These are phyloP conservation scores for Heliosperma pusillum DNA, from an alignment of 148 eudicot species.

Conservation along the genomic window DNA sequence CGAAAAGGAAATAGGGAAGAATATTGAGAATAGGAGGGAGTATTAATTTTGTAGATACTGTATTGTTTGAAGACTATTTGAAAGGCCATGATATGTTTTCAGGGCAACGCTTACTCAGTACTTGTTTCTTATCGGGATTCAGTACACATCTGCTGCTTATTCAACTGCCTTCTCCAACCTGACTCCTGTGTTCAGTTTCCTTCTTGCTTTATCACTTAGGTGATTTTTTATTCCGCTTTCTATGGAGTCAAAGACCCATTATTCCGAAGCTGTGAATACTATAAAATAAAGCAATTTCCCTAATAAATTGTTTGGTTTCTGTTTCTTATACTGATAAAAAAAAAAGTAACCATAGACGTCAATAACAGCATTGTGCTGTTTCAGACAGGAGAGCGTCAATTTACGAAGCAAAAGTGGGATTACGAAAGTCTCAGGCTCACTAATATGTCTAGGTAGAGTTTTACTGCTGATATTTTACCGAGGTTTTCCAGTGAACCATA, in stretches of 20 bases:
- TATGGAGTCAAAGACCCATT: no score
- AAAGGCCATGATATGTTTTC: slow-evolving; percentile 20
- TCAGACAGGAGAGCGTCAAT: slow-evolving; percentile 66
- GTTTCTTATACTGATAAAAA: no score
- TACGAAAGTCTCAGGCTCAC: slow-evolving; percentile 57
- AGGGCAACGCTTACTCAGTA: slow-evolving; percentile 68
- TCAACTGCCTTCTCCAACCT: slow-evolving; percentile 60
- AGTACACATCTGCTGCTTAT: slow-evolving; percentile 63
- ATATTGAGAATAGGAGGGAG: no score
- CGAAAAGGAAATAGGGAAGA: no score
- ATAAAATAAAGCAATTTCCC: no score
- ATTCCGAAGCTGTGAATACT: no score
- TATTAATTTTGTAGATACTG: background rate
- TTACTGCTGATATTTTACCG: slow-evolving; percentile 51
- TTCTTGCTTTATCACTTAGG: slow-evolving; percentile 63
- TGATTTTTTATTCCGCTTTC: slow-evolving; percentile 23
- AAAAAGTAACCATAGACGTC: no score
- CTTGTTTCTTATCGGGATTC: slow-evolving; percentile 52
- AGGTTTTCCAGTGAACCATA: slow-evolving; percentile 45
- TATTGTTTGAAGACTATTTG: background rate
- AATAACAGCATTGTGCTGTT: slow-evolving; percentile 12
- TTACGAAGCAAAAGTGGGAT: slow-evolving; percentile 50
- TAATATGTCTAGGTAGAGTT: slow-evolving; percentile 46
- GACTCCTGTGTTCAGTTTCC: slow-evolving; percentile 61
- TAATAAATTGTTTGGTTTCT: no score